phyloP scores from a whole-genome alignment of 2,329 filamentous ascomycete genomes.

The Zelopaecilomyces penicillatus region DNA sequence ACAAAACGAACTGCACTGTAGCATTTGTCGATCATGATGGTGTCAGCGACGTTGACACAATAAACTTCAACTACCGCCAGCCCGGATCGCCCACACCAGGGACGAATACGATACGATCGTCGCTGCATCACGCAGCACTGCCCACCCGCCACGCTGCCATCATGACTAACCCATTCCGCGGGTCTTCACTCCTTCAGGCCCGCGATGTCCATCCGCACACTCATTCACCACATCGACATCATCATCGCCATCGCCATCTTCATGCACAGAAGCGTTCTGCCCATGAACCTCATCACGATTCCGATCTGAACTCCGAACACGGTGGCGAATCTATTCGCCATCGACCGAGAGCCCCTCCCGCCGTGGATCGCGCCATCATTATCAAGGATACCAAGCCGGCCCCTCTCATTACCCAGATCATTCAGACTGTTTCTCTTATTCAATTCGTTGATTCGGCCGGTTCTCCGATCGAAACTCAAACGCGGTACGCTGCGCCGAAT shows the following conservation, averaged over 20 bases:
- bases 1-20: too few species aligned
- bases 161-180: constrained; percentile 27
- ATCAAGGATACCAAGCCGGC: neutral
- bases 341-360: constrained; percentile 9
- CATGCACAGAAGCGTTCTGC: constrained; percentile 2
- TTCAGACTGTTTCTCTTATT: constrained; percentile 48
- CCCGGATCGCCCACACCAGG: constrained; percentile 5
- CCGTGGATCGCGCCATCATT: constrained; percentile 9
- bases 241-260: constrained; percentile 16
- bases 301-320: constrained; percentile 9
- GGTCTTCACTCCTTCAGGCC: constrained; percentile 32
- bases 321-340: neutral
- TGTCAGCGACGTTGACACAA: neutral
- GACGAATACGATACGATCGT: constrained; percentile 14
- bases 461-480: constrained; percentile 35
- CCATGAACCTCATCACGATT: constrained; percentile 15
- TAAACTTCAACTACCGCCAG: neutral
- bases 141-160: constrained; percentile 16
- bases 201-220: constrained; percentile 18
- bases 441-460: constrained; percentile 43
- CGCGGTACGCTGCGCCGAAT: constrained; percentile 29
- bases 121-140: constrained; percentile 13
- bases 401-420: constrained; percentile 35
- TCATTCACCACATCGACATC: constrained; percentile 14
- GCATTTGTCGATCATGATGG: constrained; percentile 6